Conservation (phyloP, 2,329 filamentous ascomycete species). For the Microsporum canis region DNA sequence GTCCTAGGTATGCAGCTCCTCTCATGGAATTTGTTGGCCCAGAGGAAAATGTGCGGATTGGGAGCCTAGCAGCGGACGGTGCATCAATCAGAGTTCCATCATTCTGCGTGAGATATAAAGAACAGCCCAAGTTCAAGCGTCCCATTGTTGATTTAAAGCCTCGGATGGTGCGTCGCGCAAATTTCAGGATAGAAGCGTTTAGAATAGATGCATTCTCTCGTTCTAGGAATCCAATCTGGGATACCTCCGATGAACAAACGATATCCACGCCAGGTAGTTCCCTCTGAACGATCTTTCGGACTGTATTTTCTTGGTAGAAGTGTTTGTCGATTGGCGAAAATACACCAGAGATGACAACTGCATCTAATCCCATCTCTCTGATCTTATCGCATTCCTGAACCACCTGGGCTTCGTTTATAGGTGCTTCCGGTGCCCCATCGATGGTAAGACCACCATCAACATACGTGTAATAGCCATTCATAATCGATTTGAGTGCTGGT, state of each 20-base stretch:
- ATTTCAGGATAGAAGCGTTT: constrained; percentile 39
- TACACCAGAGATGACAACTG: constrained; percentile 46
- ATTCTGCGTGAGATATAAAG: constrained; percentile 43
- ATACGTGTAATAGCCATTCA: constrained; percentile 38
- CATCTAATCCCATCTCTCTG: constrained; percentile 32
- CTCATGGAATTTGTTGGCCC: constrained; percentile 45
- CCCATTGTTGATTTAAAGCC: constrained; percentile 38
- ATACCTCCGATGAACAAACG: constrained; percentile 42
- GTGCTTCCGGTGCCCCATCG: constrained; percentile 33
- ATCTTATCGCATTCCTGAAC: constrained; percentile 35
- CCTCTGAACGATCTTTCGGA: constrained; percentile 37
- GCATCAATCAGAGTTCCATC: constrained; percentile 42
- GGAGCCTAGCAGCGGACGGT: constrained; percentile 36
- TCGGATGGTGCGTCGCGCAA: constrained; percentile 37
- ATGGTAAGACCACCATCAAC: constrained; percentile 42
- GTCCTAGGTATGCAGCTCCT: constrained; percentile 34
- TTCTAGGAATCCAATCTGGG: constrained; percentile 40
- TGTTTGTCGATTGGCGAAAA: constrained; percentile 48
- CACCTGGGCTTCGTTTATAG: constrained; percentile 36
- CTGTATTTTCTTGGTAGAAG: constrained; percentile 42
- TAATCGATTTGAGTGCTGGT: constrained; percentile 32
- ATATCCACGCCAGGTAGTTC: constrained; percentile 40
- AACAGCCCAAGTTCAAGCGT: constrained; percentile 34
- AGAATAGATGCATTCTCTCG: constrained; percentile 42
- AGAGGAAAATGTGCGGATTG: constrained; percentile 43